Conservation (phyloP, 768 basidiomycete genomes). For the Phaeotremella skinneri region DNA sequence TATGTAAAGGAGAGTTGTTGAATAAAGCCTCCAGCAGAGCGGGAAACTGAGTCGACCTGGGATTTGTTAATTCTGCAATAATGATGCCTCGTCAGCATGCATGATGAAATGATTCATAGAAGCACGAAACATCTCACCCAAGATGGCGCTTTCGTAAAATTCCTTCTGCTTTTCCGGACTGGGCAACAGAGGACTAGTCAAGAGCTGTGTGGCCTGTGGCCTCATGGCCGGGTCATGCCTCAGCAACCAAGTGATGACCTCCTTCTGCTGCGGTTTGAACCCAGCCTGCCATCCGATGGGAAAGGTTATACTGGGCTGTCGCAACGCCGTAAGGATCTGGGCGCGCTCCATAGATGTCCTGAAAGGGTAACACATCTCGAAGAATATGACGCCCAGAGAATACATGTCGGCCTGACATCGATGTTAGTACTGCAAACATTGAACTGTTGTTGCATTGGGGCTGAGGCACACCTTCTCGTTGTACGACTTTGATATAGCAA, state of each 20-base stretch:
- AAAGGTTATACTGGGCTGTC: slow-evolving; percentile 71
- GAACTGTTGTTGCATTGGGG: not conserved
- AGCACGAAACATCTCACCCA: slow-evolving; percentile 59
- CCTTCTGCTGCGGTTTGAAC: slow-evolving; percentile 61
- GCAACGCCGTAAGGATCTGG: slow-evolving; percentile 72
- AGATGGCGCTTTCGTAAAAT: slow-evolving; percentile 70
- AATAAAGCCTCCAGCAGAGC: slow-evolving; percentile 75
- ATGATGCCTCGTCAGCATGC: not conserved
- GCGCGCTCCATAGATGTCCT: slow-evolving; percentile 79
- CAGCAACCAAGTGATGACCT: slow-evolving; percentile 74
- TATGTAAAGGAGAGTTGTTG: slow-evolving; percentile 54
- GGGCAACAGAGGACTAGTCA: slow-evolving; percentile 73
- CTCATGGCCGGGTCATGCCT: slow-evolving; percentile 75
- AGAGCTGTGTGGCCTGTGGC: slow-evolving; percentile 77
- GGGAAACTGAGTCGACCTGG: slow-evolving; percentile 76
- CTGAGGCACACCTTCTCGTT: slow-evolving; percentile 64
- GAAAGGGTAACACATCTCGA: slow-evolving; percentile 88
- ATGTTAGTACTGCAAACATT: not conserved
- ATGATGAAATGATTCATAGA: slow-evolving; percentile 48
- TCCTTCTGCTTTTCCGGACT: slow-evolving; percentile 77
- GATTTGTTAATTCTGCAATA: slow-evolving; percentile 56
- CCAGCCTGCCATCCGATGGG: slow-evolving; percentile 67
- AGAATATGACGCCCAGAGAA: slow-evolving; percentile 91
- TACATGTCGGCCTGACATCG: slow-evolving; percentile 73
- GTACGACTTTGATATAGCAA: slow-evolving; percentile 53